Base-by-base conservation (phyloP, 164 flowering plant species). In the Kingdonia uniflora region DNA sequence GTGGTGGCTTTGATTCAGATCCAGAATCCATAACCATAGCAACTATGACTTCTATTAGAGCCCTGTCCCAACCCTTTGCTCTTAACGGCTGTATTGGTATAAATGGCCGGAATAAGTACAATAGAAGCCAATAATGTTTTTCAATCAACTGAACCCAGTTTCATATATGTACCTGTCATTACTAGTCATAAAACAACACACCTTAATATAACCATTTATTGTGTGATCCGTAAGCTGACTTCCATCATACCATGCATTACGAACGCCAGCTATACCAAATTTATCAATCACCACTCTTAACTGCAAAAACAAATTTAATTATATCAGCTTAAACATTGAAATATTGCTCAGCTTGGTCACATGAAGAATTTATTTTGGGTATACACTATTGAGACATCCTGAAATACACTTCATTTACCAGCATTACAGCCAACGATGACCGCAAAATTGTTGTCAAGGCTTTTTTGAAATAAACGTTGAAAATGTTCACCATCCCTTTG, bases 191-290 rank as follows among this genome's bases (percentile, higher is more conserved):
- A 0, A 24, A 49, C 12, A 49, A n/a, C 49, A 62, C 52, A 82
- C 98, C 85, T 80, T 87, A 60, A 87, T 87, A 64, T 87, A 87
- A 45, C 94, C 98, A 35, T 74, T 50, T 19, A 92, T 29, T 57
- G 76, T 66, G 57, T 79, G 76, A 51, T 85, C 84, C 15, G 75
- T 69, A 42, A 82, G 69, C 65, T 72, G 64, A 43, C 50, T 78
- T 41, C 69, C 63, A 68, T 92, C 87, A 69, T 82, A 80, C 94
- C 95, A 92, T n/a, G 96, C 76, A 66, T 60, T 78, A 56, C 66
- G 61, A 54, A 92, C 58, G 16, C 79, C 91, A 52, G 81, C 68
- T 21, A 22, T 13, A 15, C 51, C 51, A 47, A 47, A 47, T 22
- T 47, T 47, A 22, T 47, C 29, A 0, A 23, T 47, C 2, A 47